phyloP scores from a whole-genome alignment of 768 basidiomycete species.

The Termitomyces bulborhizus region DNA sequence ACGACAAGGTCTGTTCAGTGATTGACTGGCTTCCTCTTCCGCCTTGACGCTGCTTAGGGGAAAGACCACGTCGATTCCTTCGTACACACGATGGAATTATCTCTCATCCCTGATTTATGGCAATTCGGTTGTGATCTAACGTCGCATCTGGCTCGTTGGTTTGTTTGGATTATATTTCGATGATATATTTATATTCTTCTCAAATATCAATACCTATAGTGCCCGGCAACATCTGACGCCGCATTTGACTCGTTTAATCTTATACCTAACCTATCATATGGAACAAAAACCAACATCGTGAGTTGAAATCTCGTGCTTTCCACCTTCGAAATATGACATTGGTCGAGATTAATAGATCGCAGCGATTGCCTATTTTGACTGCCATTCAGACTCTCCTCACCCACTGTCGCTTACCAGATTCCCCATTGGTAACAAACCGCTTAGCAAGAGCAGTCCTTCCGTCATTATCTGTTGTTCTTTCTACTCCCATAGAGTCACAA shows the following conservation, averaged over 20 bases:
- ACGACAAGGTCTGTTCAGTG: constrained; percentile 34
- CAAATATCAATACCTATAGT: constrained; percentile 28
- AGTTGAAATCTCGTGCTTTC: constrained; percentile 13
- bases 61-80: constrained; percentile 45
- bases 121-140: constrained; percentile 46
- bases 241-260: constrained; percentile 45
- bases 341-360: constrained; percentile 18
- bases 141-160: constrained; percentile 44
- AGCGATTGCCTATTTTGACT: constrained; percentile 38
- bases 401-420: constrained; percentile 38
- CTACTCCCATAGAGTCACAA: constrained; percentile 27
- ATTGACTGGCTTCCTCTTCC: background rate
- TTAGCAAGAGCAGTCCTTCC: constrained; percentile 49
- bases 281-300: constrained; percentile 51
- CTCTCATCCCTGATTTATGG: constrained; percentile 48
- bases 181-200: background rate
- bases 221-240: constrained; percentile 48
- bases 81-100: constrained; percentile 48
- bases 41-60: constrained; percentile 25
- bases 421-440: constrained; percentile 44
- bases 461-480: constrained; percentile 40
- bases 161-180: constrained; percentile 8
- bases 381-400: constrained; percentile 37
- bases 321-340: background rate
- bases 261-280: constrained; percentile 50